Evolutionary conservation across 495 filamentous ascomycete genomes (phyloP), one percentile per base, ranked within the genome.

Genomic region (Monascus purpureus): DNA sequence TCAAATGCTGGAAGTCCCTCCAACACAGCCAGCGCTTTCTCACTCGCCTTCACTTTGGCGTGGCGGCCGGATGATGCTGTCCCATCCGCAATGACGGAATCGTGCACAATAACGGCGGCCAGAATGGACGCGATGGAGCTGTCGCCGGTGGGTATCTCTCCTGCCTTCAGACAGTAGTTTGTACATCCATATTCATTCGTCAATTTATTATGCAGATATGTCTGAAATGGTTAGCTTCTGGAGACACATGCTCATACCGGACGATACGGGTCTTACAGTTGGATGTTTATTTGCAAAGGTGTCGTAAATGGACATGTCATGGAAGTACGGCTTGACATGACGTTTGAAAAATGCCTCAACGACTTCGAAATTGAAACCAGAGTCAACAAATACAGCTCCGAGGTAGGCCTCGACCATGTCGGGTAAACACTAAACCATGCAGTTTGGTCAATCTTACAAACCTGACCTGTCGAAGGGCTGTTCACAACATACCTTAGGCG

Each of bases 301-400:
- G 52, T 93, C 86, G 47, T 93, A 94, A 18, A 92, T 63, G 8
- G 63, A 54, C 78, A 96, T 94, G 52, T 96, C 83, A 41, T 74
- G 67, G 39, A 96, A 96, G 50, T 70, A 95, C 12, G 73, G 73
- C 35, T 62, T 65, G 37, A 97, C 68, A 36, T 84, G 71, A 5
- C 38, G 50, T 14, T 74, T 49, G 55, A 93, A 93, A 57, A 96
- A 96, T 3, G 46, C 50, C 40, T 83, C 73, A 1, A 96, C 75
- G 12, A 74, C 58, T 2, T 43, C 41, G 53, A 75, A 95, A 36
- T 88, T 59, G 55, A 86, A 95, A 20, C 70, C 67, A 3, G 85
- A 88, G 55, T 97, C 90, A 13, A 97, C 75, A 47, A 95, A 97
- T 2, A 93, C 63, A 13, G 90, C 88, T 3, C 82, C 92, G 13